Evolutionary conservation across 768 basidiomycete genomes (phyloP).

Genomic region (Amanita muscaria): DNA sequence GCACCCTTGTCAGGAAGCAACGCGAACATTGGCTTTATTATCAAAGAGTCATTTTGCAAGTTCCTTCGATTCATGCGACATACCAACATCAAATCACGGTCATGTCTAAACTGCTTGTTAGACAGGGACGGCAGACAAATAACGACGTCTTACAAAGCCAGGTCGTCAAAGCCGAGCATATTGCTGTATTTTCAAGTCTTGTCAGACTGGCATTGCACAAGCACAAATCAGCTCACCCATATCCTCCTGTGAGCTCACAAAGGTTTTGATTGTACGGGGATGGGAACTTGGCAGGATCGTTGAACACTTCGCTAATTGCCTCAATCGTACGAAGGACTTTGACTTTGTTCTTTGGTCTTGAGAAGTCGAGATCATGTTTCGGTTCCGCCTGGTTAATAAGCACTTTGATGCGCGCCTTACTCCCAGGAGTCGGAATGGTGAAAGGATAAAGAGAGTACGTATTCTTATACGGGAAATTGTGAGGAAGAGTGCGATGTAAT

Average conservation of each 20-base stretch:
- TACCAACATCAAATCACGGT: conserved; percentile 17
- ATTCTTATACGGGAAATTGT: conserved; percentile 16
- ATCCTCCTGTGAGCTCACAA: conserved; percentile 13
- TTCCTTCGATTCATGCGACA: neutral
- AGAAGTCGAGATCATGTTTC: conserved; percentile 8
- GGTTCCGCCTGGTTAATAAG: neutral
- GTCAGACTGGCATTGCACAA: too few relatives aligned
- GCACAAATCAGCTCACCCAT: conserved; percentile 12
- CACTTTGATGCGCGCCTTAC: conserved; percentile 1
- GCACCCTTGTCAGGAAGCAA: conserved; percentile 14
- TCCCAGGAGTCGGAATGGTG: conserved; percentile 1
- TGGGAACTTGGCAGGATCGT: conserved; percentile 10
- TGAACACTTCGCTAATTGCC: conserved; percentile 16
- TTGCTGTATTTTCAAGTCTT: conserved; percentile 4
- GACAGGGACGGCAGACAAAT: neutral
- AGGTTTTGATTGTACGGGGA: conserved; percentile 12
- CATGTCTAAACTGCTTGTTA: conserved; percentile 10
- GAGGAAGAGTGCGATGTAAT: conserved; percentile 17
- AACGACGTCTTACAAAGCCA: conserved; percentile 10
- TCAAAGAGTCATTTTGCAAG: neutral
- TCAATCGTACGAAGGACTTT: conserved; percentile 10
- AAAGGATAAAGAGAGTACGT: conserved; percentile 19
- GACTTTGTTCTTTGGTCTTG: neutral
- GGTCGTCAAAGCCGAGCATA: conserved; percentile 15
- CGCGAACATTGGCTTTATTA: conserved; percentile 14